Evolutionary conservation across 129 eudicot species (phyloP).

Genomic region (Daucus carota): DH1_v3.0 NC_030384.2:23992001-23992500

Average conservation of each 20-base stretch:
- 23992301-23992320: conserved; percentile 13
- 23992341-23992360: neutral
- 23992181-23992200: conserved; percentile 96
- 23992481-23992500: neutral
- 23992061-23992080: neutral
- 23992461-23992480: neutral
- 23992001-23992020: neutral
- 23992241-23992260: conserved; percentile 45
- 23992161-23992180: conserved; percentile 34
- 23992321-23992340: neutral
- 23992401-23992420: neutral
- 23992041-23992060: too few species aligned
- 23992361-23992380: neutral
- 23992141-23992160: neutral
- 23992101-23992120: neutral
- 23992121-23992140: neutral
- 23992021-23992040: too few species aligned
- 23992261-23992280: neutral
- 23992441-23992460: neutral
- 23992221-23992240: conserved; percentile 77
- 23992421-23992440: neutral
- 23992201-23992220: conserved; percentile 92
- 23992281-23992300: neutral
- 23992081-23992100: neutral
- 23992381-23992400: neutral